phyloP scores from a whole-genome alignment of 169 alveolate genomes.

The Miamiensis avidus region DNA sequence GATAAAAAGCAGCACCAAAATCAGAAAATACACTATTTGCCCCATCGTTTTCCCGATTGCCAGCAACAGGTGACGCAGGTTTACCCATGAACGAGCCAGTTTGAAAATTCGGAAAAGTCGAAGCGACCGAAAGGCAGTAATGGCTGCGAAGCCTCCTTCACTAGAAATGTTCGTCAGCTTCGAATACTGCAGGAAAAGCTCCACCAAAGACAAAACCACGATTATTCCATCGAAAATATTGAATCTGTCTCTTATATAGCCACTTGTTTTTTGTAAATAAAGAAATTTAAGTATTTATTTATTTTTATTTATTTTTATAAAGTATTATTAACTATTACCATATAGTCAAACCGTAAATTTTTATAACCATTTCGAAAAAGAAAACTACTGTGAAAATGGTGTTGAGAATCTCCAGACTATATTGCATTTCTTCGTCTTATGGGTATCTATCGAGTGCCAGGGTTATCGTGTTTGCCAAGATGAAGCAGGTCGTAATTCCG shows the following conservation, averaged over 20 bases:
- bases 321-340: too few species aligned
- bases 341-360: slow-evolving; percentile 35
- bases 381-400: slow-evolving; percentile 9
- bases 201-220: slow-evolving; percentile 57
- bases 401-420: neutral
- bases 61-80: slow-evolving; percentile 69
- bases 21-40: slow-evolving; percentile 56
- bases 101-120: slow-evolving; percentile 81
- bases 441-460: slow-evolving; percentile 30
- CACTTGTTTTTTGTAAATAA: too few species aligned
- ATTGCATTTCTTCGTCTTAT: neutral
- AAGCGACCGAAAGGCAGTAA: slow-evolving; percentile 63
- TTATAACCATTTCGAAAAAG: slow-evolving; percentile 10
- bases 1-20: slow-evolving; percentile 68
- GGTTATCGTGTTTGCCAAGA: slow-evolving; percentile 17
- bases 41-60: slow-evolving; percentile 68
- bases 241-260: slow-evolving; percentile 48
- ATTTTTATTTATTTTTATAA: too few species aligned
- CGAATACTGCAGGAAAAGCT: slow-evolving; percentile 31
- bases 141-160: slow-evolving; percentile 28
- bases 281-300: too few species aligned
- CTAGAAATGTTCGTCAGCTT: slow-evolving; percentile 17
- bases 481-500: neutral
- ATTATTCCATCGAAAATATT: slow-evolving; percentile 62
- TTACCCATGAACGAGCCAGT: slow-evolving; percentile 61